Conservation (phyloP, 1,284 basidiomycete species). For the Meripilus lineatus region DNA sequence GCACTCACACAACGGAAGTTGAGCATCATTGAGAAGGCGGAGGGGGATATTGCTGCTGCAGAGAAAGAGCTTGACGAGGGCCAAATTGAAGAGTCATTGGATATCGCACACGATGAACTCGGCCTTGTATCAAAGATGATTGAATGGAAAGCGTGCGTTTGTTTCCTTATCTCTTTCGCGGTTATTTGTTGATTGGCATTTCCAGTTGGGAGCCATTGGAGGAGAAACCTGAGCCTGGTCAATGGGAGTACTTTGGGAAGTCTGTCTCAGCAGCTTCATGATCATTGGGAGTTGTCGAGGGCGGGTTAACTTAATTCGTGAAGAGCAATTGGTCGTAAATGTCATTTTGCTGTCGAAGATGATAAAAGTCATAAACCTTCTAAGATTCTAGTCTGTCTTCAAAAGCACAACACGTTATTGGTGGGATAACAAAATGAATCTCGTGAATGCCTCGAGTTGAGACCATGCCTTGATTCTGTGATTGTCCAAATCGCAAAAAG, state of each 20-base stretch:
- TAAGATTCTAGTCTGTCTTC: background rate
- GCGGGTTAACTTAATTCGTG: no score
- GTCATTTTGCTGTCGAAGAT: background rate
- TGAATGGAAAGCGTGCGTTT: slow-evolving; percentile 93
- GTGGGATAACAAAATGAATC: background rate
- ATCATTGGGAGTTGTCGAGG: background rate
- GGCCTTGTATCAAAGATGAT: slow-evolving; percentile 79
- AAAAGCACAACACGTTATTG: background rate
- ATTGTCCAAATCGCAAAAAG: slow-evolving; percentile 33
- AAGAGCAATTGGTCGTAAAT: background rate
- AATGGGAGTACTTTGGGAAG: slow-evolving; percentile 83
- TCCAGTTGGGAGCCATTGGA: slow-evolving; percentile 84
- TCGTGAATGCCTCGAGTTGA: no score
- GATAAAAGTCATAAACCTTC: background rate
- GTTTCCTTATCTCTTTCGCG: slow-evolving; percentile 9
- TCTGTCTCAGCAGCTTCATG: slow-evolving; percentile 35
- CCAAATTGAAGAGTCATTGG: slow-evolving; percentile 80
- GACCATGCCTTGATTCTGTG: no score
- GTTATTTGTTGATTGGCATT: slow-evolving; percentile 6
- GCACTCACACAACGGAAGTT: slow-evolving; percentile 85
- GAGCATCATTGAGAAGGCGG: slow-evolving; percentile 64
- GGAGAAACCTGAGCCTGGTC: slow-evolving; percentile 74
- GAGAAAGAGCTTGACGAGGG: slow-evolving; percentile 77
- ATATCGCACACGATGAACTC: slow-evolving; percentile 83
- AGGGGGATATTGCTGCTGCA: slow-evolving; percentile 58